A percentile compares a stretch with the other conserved stretches of the same genome.
These are phyloP conservation scores for Candida fluviatilis DNA, from an alignment of 805 yeast genomes.

Conservation along the genomic window DNA sequence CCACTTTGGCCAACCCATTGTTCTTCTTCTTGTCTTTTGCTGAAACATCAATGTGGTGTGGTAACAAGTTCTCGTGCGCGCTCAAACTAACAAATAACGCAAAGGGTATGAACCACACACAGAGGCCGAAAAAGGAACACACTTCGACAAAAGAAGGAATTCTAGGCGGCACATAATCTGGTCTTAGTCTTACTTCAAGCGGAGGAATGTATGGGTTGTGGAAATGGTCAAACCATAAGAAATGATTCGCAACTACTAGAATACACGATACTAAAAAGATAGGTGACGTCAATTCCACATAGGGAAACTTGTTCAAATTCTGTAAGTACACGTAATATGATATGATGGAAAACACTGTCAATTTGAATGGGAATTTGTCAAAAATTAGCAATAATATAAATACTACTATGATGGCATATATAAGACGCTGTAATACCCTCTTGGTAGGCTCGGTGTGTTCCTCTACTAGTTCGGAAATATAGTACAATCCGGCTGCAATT, in stretches of 20 bases:
- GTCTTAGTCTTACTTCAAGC: conserved; percentile 51
- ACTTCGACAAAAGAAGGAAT: conserved; percentile 84
- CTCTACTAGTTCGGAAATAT: conserved; percentile 87
- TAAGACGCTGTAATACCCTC: conserved; percentile 58
- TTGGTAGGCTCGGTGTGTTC: conserved; percentile 87
- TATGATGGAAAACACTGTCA: conserved; percentile 61
- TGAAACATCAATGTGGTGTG: conserved; percentile 42
- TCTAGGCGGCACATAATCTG: conserved; percentile 58
- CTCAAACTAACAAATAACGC: conserved; percentile 86
- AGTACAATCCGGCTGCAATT: conserved; percentile 88
- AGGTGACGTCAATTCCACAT: conserved; percentile 69
- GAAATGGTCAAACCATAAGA: conserved; percentile 85
- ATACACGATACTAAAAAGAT: conserved; percentile 66
- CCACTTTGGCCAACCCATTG: conserved; percentile 64
- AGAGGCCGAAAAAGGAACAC: conserved; percentile 90
- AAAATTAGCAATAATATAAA: conserved; percentile 58
- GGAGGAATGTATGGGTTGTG: conserved; percentile 71
- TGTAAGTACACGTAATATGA: conserved; percentile 73
- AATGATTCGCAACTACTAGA: conserved; percentile 76
- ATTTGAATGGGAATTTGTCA: conserved; percentile 75
- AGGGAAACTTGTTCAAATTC: conserved; percentile 79
- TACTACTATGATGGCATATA: conserved; percentile 54
- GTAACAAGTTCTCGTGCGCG: conserved; percentile 87
- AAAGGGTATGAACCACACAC: conserved; percentile 93
- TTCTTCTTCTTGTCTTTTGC: conserved; percentile 28